Percentiles rank a stretch among this genome's conserved stretches.
These are phyloP conservation scores for Cytospora leucostoma DNA, from an alignment of 2,329 filamentous ascomycete genomes.

Conservation along the genomic window DNA sequence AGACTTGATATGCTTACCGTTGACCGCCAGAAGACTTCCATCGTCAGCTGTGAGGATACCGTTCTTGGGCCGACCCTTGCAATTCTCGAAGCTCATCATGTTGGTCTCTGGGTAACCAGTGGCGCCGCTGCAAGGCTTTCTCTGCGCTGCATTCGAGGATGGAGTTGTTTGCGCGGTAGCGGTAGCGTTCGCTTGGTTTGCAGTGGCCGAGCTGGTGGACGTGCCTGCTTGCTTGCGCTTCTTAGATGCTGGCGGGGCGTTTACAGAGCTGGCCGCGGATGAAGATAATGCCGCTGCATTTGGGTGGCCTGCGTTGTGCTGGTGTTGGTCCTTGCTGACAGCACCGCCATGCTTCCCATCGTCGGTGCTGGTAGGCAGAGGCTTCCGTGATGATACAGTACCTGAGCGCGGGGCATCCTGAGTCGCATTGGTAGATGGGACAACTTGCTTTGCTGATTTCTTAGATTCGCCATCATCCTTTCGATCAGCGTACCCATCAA, in stretches of 20 bases:
- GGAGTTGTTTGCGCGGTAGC: slow-evolving; percentile 25
- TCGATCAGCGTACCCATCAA: slow-evolving; percentile 65
- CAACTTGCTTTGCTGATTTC: slow-evolving; percentile 48
- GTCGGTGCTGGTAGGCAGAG: slow-evolving; percentile 36
- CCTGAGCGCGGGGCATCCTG: slow-evolving; percentile 31
- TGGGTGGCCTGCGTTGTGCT: slow-evolving; percentile 31
- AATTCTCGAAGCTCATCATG: slow-evolving; percentile 83
- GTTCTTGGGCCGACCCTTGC: slow-evolving; percentile 67
- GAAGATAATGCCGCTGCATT: slow-evolving; percentile 32
- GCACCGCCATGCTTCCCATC: slow-evolving; percentile 41
- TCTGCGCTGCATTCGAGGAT: slow-evolving; percentile 34
- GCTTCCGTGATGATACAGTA: slow-evolving; percentile 35
- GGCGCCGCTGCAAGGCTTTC: slow-evolving; percentile 30
- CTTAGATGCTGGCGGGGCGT: slow-evolving; percentile 64
- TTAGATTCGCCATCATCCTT: slow-evolving; percentile 56
- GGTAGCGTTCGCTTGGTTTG: slow-evolving; percentile 23
- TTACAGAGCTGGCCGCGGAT: slow-evolving; percentile 31
- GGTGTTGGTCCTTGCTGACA: slow-evolving; percentile 39
- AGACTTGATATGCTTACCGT: slow-evolving; percentile 65
- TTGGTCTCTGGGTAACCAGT: slow-evolving; percentile 67
- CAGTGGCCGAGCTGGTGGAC: slow-evolving; percentile 37
- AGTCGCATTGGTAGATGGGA: slow-evolving; percentile 43
- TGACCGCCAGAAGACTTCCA: slow-evolving; percentile 77
- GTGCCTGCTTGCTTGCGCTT: slow-evolving; percentile 76
- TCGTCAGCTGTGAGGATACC: slow-evolving; percentile 86